These are phyloP conservation scores for Sporobolomyces pararoseus DNA, from an alignment of 768 basidiomycete species.

Conservation along the genomic window DNA sequence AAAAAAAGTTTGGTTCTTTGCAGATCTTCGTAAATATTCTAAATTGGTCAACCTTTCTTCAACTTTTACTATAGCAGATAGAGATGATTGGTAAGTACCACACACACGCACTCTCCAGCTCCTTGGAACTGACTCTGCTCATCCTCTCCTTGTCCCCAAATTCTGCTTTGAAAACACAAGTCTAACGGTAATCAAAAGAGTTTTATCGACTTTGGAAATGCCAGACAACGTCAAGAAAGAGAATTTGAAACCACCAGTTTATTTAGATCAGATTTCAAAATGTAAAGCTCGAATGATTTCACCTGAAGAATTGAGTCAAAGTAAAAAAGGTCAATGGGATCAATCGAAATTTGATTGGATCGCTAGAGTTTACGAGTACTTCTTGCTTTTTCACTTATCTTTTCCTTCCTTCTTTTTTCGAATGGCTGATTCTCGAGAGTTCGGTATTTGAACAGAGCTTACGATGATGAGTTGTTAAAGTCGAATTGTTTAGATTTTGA, in stretches of 20 bases:
- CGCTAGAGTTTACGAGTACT: conserved; percentile 37
- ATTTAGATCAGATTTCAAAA: conserved; percentile 66
- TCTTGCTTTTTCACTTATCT: no score
- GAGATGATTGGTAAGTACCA: conserved; percentile 52
- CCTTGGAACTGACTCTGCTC: no score
- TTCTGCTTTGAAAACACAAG: background rate
- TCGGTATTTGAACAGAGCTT: conserved; percentile 52
- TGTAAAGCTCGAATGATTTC: conserved; percentile 62
- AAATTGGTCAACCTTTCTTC: conserved; percentile 58
- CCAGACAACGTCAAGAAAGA: conserved; percentile 23
- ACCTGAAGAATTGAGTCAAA: conserved; percentile 54
- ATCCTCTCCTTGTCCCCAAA: background rate
- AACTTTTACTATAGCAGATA: conserved; percentile 79
- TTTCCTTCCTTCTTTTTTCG: conserved; percentile 46
- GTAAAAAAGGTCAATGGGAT: conserved; percentile 46
- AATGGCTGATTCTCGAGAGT: background rate
- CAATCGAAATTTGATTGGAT: conserved; percentile 48
- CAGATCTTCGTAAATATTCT: conserved; percentile 63
- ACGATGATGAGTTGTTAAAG: conserved; percentile 60
- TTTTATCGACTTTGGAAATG: background rate
- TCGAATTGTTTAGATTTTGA: conserved; percentile 82
- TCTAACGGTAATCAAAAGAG: conserved; percentile 39
- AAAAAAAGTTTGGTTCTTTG: background rate
- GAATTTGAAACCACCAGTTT: conserved; percentile 58
- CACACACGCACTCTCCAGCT: no score